Evolutionary conservation across 23 red algal species (phyloP), one percentile per base, ranked within the genome.

Genomic region (Gracilariopsis chorda): DNA sequence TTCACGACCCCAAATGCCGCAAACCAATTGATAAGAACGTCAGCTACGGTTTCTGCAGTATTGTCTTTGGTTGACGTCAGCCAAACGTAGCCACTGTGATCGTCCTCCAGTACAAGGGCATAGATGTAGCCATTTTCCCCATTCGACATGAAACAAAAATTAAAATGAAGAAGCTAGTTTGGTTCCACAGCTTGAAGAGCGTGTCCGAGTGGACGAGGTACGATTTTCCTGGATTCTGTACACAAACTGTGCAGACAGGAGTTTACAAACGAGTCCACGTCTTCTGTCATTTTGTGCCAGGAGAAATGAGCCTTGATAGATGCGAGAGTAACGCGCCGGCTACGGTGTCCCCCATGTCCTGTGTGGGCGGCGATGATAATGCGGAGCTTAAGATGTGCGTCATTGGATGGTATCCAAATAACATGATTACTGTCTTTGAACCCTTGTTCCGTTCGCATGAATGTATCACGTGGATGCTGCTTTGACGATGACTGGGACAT

Each of bases 341-440:
- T 36, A 43, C 80, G 80, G 55, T 84, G 53, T 13, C 80, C 80
- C 27, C 16, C 56, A 29, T 17, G 51, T 65, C 80, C 80, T 4
- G 4, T 64, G 65, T 84, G 80, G 20, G 9, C 80, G 33, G 41
- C 51, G 34, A 84, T 40, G 29, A 4, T 35, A 37, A 84, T 84
- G 20, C 35, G 52, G 39, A 37, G 42, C 48, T 84, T 35, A 40
- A 84, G 51, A 7, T 84, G 52, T n/a, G n/a, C n/a, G n/a, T n/a
- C n/a, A n/a, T n/a, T n/a, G n/a, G n/a, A n/a, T n/a, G n/a, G n/a
- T n/a, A n/a, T n/a, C n/a, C n/a, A n/a, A n/a, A n/a, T n/a, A n/a
- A n/a, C n/a, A n/a, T n/a, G n/a, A n/a, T n/a, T n/a, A n/a, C n/a
- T n/a, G n/a, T n/a, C n/a, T n/a, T n/a, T n/a, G n/a, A n/a, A n/a